Evolutionary conservation across 139 green algal species (phyloP).

Genomic region (Haematococcus sp.): DNA sequence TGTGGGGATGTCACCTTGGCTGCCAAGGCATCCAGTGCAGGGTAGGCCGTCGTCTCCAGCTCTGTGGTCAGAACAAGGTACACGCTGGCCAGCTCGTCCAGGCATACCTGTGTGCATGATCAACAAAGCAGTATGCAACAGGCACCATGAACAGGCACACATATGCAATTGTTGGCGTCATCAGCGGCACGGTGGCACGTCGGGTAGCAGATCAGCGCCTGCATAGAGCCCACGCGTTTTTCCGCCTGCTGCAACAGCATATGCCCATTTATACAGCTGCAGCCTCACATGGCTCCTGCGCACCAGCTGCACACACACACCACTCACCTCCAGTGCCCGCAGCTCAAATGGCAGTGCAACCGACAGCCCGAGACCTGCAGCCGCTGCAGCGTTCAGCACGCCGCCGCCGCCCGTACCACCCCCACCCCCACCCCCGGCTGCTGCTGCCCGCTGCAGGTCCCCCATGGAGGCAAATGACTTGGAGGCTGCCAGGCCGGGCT

Average conservation of each 20-base stretch:
- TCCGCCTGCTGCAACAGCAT: too few species aligned
- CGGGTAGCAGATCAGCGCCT: too few species aligned
- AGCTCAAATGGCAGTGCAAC: conserved; percentile 38
- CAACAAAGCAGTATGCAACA: not conserved
- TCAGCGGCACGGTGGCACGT: too few species aligned
- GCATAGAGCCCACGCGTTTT: too few species aligned
- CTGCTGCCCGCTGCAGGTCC: conserved; percentile 23
- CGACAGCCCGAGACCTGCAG: not conserved
- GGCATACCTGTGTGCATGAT: conserved; percentile 9
- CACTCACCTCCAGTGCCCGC: conserved; percentile 26
- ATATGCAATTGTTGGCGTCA: too few species aligned
- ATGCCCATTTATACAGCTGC: too few species aligned
- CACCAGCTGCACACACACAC: too few species aligned
- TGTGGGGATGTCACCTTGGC: conserved; percentile 78
- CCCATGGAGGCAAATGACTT: conserved; percentile 15
- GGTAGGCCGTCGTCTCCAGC: conserved; percentile 80
- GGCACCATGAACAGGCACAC: not conserved
- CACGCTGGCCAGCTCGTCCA: conserved; percentile 21
- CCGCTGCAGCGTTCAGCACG: not conserved
- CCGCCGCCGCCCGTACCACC: not conserved
- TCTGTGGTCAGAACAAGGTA: conserved; percentile 48
- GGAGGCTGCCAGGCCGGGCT: not conserved
- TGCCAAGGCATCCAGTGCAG: conserved; percentile 84
- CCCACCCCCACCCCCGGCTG: not conserved
- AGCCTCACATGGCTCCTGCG: too few species aligned